Conservation (phyloP, 257 asterid species). For the Solanum pimpinellifolium region DNA sequence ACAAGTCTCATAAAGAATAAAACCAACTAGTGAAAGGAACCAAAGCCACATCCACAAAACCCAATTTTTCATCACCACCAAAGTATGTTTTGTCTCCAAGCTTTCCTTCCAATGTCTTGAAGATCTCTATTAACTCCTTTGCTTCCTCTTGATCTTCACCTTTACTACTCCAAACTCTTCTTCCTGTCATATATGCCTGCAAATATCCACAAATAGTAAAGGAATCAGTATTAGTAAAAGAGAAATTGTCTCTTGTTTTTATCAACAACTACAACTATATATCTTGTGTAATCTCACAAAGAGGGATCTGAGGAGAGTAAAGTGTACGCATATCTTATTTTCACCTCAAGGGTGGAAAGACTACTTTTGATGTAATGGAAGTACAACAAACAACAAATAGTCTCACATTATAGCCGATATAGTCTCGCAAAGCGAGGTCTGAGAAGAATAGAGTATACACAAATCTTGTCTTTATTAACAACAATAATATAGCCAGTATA, state of each 20-base stretch:
- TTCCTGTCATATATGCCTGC: not conserved
- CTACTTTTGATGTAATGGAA: not conserved
- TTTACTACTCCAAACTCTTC: not conserved
- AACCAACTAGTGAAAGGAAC: slow-evolving; percentile 2
- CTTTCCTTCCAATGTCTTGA: not conserved
- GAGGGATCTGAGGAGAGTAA: rapidly evolving
- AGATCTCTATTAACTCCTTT: not conserved
- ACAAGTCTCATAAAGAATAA: not conserved
- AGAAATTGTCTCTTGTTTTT: not conserved
- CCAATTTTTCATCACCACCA: not conserved
- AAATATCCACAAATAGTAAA: not conserved
- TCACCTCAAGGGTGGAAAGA: not conserved
- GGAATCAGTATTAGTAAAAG: not conserved
- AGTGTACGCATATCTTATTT: not conserved
- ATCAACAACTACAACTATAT: not conserved
- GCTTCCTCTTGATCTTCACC: not conserved
- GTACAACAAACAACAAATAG: not conserved
- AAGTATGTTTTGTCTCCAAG: slow-evolving; percentile 2
- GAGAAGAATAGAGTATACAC: not conserved
- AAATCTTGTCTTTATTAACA: too few species aligned
- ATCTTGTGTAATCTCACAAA: not conserved
- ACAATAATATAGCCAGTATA: not conserved
- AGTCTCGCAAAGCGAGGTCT: not conserved
- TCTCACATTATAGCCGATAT: rapidly evolving
- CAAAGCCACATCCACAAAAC: slow-evolving; percentile 1